These are phyloP conservation scores for Suillus paluster DNA, from an alignment of 768 basidiomycete genomes.

Conservation along the genomic window DNA sequence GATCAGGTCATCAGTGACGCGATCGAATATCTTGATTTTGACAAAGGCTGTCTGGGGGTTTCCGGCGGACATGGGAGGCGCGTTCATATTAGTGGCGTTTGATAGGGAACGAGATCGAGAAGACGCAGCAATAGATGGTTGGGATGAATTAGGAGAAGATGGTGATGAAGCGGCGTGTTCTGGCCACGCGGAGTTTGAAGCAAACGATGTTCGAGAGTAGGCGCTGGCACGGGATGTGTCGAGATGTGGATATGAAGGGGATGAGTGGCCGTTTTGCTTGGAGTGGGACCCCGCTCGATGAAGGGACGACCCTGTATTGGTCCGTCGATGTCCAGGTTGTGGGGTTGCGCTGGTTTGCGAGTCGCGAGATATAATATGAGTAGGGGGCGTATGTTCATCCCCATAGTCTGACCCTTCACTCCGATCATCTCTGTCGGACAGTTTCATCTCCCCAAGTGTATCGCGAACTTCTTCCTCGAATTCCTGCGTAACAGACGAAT, in stretches of 20 bases:
- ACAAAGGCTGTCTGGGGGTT: conserved; percentile 88
- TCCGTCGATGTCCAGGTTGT: conserved; percentile 49
- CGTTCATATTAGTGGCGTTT: conserved; percentile 56
- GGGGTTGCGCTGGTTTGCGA: conserved; percentile 28
- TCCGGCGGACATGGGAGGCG: conserved; percentile 74
- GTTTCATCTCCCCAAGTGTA: conserved; percentile 50
- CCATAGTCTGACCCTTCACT: conserved; percentile 74
- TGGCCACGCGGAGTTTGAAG: conserved; percentile 31
- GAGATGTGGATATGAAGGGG: conserved; percentile 34
- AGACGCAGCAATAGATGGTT: conserved; percentile 52
- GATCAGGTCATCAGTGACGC: conserved; percentile 91
- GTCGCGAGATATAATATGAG: conserved; percentile 35
- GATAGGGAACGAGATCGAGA: conserved; percentile 64
- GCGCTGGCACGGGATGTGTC: conserved; percentile 26
- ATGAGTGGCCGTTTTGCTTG: conserved; percentile 33
- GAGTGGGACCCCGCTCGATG: conserved; percentile 37
- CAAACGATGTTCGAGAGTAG: conserved; percentile 31
- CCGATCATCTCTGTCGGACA: conserved; percentile 50
- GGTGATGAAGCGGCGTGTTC: conserved; percentile 44
- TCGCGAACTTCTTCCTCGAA: conserved; percentile 51
- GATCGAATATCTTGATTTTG: conserved; percentile 98
- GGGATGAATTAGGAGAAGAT: conserved; percentile 53
- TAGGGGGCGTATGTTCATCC: conserved; percentile 43
- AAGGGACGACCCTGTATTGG: conserved; percentile 51
- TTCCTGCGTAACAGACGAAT: conserved; percentile 36